Evolutionary conservation across 1,139 yeast species (phyloP), one percentile per base, ranked within the genome.

Genomic region (Pichia sp.): DNA sequence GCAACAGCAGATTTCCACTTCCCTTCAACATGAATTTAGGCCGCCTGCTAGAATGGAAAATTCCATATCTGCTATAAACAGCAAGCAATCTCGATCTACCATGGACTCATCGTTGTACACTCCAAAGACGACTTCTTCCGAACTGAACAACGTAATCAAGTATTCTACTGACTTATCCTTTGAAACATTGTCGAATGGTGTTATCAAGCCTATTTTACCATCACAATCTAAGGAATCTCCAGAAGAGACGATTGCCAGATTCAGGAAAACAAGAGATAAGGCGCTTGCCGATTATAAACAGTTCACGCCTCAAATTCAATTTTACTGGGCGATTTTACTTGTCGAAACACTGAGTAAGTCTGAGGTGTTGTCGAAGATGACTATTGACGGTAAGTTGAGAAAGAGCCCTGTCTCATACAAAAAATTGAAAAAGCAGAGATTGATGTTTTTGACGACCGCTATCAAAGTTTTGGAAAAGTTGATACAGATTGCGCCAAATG

Each of bases 361-460:
- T 0, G 66, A 69, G 2, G 71, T 77, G 47, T 59, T 76, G 6
- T 62, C 70, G 2, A 65, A 66, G 34, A 74, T 75, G 63, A 76
- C 75, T 42, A 73, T 77, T 44, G 75, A 74, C 59, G 81, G 80
- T 13, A 66, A 64, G 50, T 50, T 73, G 21, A 66, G 70, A 28
- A 64, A 72, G 47, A 62, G 59, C 23, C 61, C 73, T 44, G 66
- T 73, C 6, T 74, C 75, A 13, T 66, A 65, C 46, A 74, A 74
- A 49, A 77, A 76, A 39, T 70, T 78, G 52, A 69, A 70, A 43
- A 74, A 75, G 54, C 83, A 81, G 61, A 72, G 78, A 49, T 79
- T 76, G 36, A 74, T 74, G 22, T 82, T 85, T 67, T 64, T 75
- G n/a, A 70, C 71, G 37, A 82, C 82, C 47, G 81, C 87, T 0